Evolutionary conservation across 2,329 filamentous ascomycete genomes (phyloP), one percentile per base, ranked within the genome.

Genomic region (Colletotrichum orbiculare): DNA sequence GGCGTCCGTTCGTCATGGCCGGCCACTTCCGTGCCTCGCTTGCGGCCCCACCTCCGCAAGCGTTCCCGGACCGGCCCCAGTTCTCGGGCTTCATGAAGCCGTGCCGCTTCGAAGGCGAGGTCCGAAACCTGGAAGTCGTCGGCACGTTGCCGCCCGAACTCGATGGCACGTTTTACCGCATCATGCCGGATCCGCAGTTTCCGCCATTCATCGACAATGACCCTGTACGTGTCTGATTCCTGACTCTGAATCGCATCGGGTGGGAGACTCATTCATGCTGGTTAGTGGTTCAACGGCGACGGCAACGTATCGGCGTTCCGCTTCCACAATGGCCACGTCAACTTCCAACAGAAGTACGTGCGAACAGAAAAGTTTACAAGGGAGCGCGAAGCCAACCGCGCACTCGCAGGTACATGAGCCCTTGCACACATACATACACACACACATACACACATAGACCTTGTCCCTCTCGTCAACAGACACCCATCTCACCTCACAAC

Each of bases 141-240:
- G 72, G 72, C 2, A 41, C 70, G 5, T 65, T 73, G 2, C 72
- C 71, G 1, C 1, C 62, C 1, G 67, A 58, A 25, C 69, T 73
- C 8, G 67, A 72, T n/a, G 72, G 72, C 3, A 69, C 70, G 0
- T 73, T 73, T 34, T 69, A 59, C 56, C 73, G 69, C 72, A 74
- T 82, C 3, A 82, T 82, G 77, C 72, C 74, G 2, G 81, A 83
- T 60, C 80, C 79, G 1, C 75, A 75, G 2, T 68, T 75, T 1
- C 73, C 77, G 0, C 78, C 76, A 0, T 67, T 62, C 1, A 56
- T 62, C 38, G 46, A 65, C 2, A 38, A 65, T 25, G 57, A 65
- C 25, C 62, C 58, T 11, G 62, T 65, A 34, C 17, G 62, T 34
- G 17, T n/a, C 5, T 42, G 10, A 49, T 12, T 48, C 6, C 8